These are phyloP conservation scores for Blastobotrys buckinghamii DNA, from an alignment of 1,139 yeast species.

Conservation along the genomic window DNA sequence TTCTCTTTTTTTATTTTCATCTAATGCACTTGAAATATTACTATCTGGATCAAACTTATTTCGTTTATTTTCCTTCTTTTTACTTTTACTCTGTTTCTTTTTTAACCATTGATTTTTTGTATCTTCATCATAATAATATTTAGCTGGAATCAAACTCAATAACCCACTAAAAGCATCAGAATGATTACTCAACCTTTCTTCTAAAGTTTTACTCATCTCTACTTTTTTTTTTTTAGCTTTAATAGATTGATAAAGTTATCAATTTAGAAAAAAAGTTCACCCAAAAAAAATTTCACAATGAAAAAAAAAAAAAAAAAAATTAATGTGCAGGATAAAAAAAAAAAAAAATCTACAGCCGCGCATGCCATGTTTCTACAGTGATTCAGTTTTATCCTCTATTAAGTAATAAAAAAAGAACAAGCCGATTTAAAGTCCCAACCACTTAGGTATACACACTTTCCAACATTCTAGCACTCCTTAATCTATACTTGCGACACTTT, in stretches of 20 bases:
- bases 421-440: too few relatives aligned
- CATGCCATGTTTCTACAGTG: too few relatives aligned
- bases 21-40: constrained; percentile 55
- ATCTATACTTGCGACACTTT: too few relatives aligned
- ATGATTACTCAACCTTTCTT: constrained; percentile 73
- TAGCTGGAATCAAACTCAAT: constrained; percentile 86
- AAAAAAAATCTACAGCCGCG: too few relatives aligned
- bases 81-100: constrained; percentile 61
- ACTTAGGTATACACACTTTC: too few relatives aligned
- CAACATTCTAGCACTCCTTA: too few relatives aligned
- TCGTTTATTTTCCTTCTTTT: constrained; percentile 53
- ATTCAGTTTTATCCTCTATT: too few relatives aligned
- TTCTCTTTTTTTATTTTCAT: constrained; percentile 48
- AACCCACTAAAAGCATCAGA: constrained; percentile 88
- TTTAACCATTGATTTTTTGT: constrained; percentile 85
- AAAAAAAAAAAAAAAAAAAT: background rate
- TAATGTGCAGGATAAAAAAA: background rate
- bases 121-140: constrained; percentile 75
- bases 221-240: background rate
- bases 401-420: too few relatives aligned
- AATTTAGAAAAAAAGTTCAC: constrained; percentile 5
- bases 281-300: background rate
- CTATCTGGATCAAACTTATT: constrained; percentile 72
- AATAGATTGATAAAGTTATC: too few relatives aligned
- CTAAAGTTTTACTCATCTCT: constrained; percentile 28